A percentile compares a stretch with the other conserved stretches of the same genome.
These are phyloP conservation scores for Wickerhamiella siamensis DNA, from an alignment of 805 yeast species.

Conservation along the genomic window DNA sequence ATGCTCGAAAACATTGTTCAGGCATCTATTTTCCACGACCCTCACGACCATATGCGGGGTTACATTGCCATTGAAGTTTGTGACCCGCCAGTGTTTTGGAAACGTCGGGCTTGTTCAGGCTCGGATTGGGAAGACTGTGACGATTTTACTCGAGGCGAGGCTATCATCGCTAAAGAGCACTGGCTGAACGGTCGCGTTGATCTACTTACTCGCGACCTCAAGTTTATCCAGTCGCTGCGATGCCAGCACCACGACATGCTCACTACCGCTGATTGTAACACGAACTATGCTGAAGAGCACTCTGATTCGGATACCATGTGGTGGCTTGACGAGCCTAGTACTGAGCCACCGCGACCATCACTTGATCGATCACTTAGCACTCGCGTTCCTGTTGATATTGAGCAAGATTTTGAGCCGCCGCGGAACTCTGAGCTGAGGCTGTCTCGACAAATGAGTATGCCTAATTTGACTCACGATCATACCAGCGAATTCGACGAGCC, in stretches of 20 bases:
- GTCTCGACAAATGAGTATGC: neutral
- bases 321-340: no score
- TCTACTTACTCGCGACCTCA: neutral
- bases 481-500: no score
- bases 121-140: constrained; percentile 1
- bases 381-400: neutral
- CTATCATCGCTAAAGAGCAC: neutral
- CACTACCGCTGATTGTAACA: neutral
- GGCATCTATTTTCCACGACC: neutral
- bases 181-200: neutral
- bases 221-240: neutral
- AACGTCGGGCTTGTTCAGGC: neutral
- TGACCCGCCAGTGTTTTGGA: neutral
- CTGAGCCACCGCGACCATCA: neutral
- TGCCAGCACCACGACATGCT: neutral
- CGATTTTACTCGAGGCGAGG: constrained; percentile 3
- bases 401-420: neutral
- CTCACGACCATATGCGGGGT: neutral
- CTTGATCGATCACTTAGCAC: neutral
- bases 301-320: no score
- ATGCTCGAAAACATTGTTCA: neutral
- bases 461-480: neutral
- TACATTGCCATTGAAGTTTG: neutral
- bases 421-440: neutral
- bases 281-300: no score